A percentile compares a stretch with the other conserved stretches of the same genome.
Evolutionary conservation across 441 rosid genomes (phyloP).

Genomic region (Dalechampia spathulata): DNA sequence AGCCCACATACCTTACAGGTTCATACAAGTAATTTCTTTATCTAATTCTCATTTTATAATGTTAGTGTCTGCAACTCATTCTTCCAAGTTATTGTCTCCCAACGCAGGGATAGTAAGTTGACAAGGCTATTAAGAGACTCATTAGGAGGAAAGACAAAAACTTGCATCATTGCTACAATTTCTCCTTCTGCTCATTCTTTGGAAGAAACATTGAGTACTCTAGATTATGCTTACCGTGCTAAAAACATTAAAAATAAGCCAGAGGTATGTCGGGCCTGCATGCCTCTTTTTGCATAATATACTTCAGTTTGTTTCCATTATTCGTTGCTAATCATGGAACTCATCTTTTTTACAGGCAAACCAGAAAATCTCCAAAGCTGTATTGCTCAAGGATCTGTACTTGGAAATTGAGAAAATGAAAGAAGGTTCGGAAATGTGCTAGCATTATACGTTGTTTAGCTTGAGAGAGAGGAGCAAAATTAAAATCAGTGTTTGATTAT

Average conservation of each 20-base stretch:
- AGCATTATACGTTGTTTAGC: constrained; percentile 1
- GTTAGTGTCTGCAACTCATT: neutral
- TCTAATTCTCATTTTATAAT: neutral
- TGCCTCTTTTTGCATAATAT: neutral
- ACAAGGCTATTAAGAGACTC: constrained; percentile 92
- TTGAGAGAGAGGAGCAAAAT: neutral
- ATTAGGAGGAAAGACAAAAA: constrained; percentile 92
- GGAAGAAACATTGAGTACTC: constrained; percentile 91
- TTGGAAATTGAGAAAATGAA: constrained; percentile 80
- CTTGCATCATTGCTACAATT: constrained; percentile 92
- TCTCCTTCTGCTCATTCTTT: constrained; percentile 78
- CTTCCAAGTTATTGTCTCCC: neutral
- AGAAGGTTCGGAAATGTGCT: constrained; percentile 52
- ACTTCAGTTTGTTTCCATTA: neutral
- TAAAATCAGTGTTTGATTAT: neutral
- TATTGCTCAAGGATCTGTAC: constrained; percentile 82
- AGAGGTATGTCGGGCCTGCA: constrained; percentile 45
- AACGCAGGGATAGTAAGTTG: constrained; percentile 87
- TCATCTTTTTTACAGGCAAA: constrained; percentile 56
- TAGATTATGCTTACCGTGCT: constrained; percentile 92
- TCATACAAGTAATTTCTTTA: neutral
- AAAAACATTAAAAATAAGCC: constrained; percentile 92
- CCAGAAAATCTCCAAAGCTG: constrained; percentile 80
- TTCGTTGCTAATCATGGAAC: constrained; percentile 13
- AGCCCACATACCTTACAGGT: constrained; percentile 93